These are phyloP conservation scores for Exophiala spinifera DNA, from an alignment of 2,329 filamentous ascomycete species.

Conservation along the genomic window DNA sequence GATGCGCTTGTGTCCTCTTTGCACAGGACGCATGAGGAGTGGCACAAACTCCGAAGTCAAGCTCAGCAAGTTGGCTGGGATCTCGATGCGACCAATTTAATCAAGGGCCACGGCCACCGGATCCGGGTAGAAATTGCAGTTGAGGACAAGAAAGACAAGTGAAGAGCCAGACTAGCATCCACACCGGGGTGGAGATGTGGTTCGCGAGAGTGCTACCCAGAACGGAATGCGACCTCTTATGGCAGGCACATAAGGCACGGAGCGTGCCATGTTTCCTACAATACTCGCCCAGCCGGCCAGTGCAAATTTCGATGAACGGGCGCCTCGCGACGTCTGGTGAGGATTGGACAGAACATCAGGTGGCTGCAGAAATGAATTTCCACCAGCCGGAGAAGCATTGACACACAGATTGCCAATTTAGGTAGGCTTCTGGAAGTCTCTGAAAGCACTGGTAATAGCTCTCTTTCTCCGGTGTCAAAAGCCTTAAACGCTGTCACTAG, in stretches of 20 bases:
- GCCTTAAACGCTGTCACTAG: neutral
- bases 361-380: neutral
- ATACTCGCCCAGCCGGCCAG: neutral
- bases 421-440: constrained; percentile 17
- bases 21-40: constrained; percentile 10
- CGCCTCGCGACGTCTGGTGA: neutral
- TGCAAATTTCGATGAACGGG: neutral
- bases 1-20: constrained; percentile 12
- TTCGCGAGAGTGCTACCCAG: neutral
- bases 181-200: neutral
- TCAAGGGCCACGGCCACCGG: constrained; percentile 13
- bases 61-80: constrained; percentile 24
- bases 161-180: neutral
- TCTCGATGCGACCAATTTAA: constrained; percentile 20
- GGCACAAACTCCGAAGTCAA: constrained; percentile 13
- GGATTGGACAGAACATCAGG: neutral
- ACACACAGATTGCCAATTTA: constrained; percentile 11
- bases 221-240: neutral
- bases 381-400: neutral
- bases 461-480: neutral
- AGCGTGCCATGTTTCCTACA: neutral
- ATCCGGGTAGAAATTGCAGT: constrained; percentile 3
- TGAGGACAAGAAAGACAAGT: constrained; percentile 20
- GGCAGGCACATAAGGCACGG: neutral
- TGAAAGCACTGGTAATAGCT: neutral